Percentiles rank a stretch among this genome's conserved stretches.
Evolutionary conservation across 768 basidiomycete species (phyloP).

Genomic region (Cystofilobasidium capitatum): DNA sequence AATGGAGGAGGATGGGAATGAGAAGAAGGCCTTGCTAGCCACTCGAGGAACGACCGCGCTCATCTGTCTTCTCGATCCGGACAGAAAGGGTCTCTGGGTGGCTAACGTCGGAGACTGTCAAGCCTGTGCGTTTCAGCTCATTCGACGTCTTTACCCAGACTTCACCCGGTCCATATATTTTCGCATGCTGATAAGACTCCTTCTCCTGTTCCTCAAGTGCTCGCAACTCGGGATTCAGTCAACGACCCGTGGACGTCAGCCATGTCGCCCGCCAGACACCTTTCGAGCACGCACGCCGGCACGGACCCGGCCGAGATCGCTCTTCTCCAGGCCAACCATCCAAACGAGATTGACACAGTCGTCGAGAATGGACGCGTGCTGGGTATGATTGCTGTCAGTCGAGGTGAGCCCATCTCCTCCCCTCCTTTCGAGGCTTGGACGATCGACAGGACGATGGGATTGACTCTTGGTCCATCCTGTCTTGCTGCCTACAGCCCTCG

Average conservation of each 20-base stretch:
- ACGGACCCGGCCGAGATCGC: not conserved
- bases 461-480: too few relatives aligned
- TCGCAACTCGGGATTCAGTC: not conserved
- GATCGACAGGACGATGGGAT: too few relatives aligned
- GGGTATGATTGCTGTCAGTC: not conserved
- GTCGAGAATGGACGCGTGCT: not conserved
- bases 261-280: not conserved
- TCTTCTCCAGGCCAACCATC: not conserved
- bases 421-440: too few relatives aligned
- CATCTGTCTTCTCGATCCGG: not conserved
- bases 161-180: not conserved
- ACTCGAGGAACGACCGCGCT: not conserved
- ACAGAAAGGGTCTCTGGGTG: not conserved
- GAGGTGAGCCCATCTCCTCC: too few relatives aligned
- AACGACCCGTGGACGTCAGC: not conserved
- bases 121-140: not conserved
- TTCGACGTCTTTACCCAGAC: too few relatives aligned
- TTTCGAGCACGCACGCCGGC: not conserved
- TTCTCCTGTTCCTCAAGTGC: not conserved
- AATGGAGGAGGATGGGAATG: not conserved
- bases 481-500: too few relatives aligned
- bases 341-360: not conserved
- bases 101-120: not conserved
- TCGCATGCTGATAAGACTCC: not conserved
- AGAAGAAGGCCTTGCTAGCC: not conserved